These are phyloP conservation scores for Umbelopsis sp. DNA, from an alignment of 192 early-diverging fungal genomes.

Conservation along the genomic window DNA sequence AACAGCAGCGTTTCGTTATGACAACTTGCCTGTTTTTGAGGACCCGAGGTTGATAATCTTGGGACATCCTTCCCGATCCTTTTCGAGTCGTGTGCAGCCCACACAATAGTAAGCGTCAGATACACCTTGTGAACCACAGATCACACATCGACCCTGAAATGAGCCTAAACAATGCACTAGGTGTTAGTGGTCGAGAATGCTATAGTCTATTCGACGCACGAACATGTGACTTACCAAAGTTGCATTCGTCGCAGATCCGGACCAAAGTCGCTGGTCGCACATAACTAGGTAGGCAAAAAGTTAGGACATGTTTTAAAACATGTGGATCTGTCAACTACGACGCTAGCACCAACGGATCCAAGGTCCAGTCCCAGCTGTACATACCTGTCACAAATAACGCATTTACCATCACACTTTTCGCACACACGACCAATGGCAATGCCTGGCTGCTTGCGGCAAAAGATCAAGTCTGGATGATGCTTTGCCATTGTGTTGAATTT, in stretches of 20 bases:
- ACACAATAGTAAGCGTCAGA: constrained; percentile 96
- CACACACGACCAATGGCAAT: constrained; percentile 88
- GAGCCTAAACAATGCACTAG: constrained; percentile 47
- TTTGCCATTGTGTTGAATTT: constrained; percentile 62
- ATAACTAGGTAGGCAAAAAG: constrained; percentile 46
- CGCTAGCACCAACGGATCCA: not conserved
- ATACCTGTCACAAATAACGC: constrained; percentile 94
- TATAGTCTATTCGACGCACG: not conserved
- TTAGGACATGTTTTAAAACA: not conserved
- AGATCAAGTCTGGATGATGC: constrained; percentile 91
- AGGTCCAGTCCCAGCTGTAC: not conserved
- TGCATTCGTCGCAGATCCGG: constrained; percentile 95
- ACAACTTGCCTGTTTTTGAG: constrained; percentile 65
- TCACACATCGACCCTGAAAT: constrained; percentile 86
- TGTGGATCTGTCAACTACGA: not conserved
- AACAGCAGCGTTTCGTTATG: not conserved
- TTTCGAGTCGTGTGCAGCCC: constrained; percentile 87
- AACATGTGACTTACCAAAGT: constrained; percentile 63
- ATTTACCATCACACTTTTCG: constrained; percentile 90
- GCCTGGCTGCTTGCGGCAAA: constrained; percentile 93
- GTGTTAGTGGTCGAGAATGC: not conserved
- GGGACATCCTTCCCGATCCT: constrained; percentile 96
- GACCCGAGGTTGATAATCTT: constrained; percentile 97
- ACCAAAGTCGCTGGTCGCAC: constrained; percentile 89
- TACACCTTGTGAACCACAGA: constrained; percentile 87